phyloP scores from a whole-genome alignment of 1,139 yeast genomes.

The Taphrina communis region DNA sequence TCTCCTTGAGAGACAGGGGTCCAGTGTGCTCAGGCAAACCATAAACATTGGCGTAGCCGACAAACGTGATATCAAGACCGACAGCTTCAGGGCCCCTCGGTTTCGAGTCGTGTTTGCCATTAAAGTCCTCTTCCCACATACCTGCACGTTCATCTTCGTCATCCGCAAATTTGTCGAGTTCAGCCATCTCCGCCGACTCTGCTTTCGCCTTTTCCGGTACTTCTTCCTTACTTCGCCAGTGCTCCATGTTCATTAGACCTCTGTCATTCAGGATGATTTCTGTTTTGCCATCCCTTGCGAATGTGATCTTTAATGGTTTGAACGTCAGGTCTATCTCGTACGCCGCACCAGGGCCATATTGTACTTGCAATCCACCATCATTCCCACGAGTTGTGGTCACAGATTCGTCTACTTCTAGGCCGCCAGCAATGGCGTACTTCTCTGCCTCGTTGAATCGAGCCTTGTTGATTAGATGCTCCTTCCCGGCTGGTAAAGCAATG shows the following conservation, averaged over 20 bases:
- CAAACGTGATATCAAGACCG: conserved; percentile 74
- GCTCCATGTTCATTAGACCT: conserved; percentile 77
- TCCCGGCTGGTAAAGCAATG: conserved; percentile 48
- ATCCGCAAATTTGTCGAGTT: conserved; percentile 26
- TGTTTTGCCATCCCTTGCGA: conserved; percentile 56
- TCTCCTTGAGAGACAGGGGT: conserved; percentile 71
- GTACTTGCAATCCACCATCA: conserved; percentile 48
- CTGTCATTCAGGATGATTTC: conserved; percentile 71
- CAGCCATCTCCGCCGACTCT: conserved; percentile 50
- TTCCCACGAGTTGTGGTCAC: conserved; percentile 37
- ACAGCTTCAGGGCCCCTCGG: conserved; percentile 92
- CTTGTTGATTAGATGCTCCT: conserved; percentile 42
- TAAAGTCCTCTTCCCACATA: conserved; percentile 59
- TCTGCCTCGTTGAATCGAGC: conserved; percentile 67
- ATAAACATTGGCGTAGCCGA: conserved; percentile 67
- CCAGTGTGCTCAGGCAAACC: conserved; percentile 98
- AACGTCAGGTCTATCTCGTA: conserved; percentile 56
- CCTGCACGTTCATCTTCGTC: conserved; percentile 45
- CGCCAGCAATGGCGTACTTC: conserved; percentile 62
- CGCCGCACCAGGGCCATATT: conserved; percentile 56
- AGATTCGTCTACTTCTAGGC: conserved; percentile 46
- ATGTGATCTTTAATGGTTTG: conserved; percentile 61
- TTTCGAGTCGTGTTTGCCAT: conserved; percentile 53
- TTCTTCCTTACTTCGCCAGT: conserved; percentile 58
- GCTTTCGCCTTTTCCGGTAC: conserved; percentile 45